Evolutionary conservation across 2,329 filamentous ascomycete species (phyloP), one percentile per base, ranked within the genome.

Genomic region (Hirsutella rhossiliensis): DNA sequence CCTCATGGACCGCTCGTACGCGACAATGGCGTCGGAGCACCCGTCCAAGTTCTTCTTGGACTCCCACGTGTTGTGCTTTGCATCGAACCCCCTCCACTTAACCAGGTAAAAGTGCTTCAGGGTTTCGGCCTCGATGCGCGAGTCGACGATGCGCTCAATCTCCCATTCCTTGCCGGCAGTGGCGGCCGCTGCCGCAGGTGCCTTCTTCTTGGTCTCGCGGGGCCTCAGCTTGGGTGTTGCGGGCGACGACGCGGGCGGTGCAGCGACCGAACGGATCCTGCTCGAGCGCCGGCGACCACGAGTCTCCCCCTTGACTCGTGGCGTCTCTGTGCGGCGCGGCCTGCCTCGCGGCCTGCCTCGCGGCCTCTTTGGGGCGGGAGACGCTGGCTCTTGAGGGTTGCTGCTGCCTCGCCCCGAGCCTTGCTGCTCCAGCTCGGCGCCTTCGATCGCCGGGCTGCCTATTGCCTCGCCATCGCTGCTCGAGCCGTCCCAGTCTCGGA

Each of bases 51-150:
- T 68, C 17, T 45, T 53, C 52, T 61, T 66, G 2, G 71, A 71
- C 58, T 76, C 74, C 75, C 75, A 78, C 0, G 72, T 76, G 46
- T 69, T 75, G 1, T 71, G 54, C 17, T 60, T 56, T 1, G 51
- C 48, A 0, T 60, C 42, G 43, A 63, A 77, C 0, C 68, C 70
- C 49, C 68, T 65, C 75, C 75, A 78, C 54, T 77, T 75, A 43
- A 79, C 65, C 4, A 61, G 48, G 53, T 72, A 78, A 52, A 66
- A 55, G 48, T 64, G 59, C 46, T 63, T 54, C 47, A 59, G 58
- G 1, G 62, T 65, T 5, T 56, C 53, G 7, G 52, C 52, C 36
- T 70, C 63, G 32, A 71, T 57, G 5, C 52, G 56, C 0, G 61
- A 62, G 17, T 64, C 63, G 11, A 73, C 42, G 29, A 76, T 70